phyloP scores from a whole-genome alignment of 2,329 filamentous ascomycete species.

The Aspergillus fructus region DNA sequence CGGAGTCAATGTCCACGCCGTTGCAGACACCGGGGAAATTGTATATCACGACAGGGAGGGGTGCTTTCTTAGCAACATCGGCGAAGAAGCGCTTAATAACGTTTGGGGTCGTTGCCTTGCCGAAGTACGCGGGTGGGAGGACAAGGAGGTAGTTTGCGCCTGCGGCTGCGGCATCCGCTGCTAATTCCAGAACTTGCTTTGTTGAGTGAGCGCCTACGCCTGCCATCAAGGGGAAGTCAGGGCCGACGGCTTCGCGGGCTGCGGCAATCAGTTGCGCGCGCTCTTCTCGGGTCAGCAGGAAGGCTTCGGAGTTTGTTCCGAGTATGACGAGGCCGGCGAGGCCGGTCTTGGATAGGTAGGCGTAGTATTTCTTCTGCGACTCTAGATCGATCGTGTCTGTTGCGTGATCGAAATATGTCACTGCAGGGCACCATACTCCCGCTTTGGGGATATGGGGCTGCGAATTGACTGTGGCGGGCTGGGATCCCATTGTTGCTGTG shows the following conservation, averaged over 20 bases:
- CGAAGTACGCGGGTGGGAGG: conserved; percentile 65
- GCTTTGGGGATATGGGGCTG: conserved; percentile 24
- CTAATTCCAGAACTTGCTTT: conserved; percentile 60
- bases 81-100: conserved; percentile 62
- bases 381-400: conserved; percentile 51
- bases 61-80: conserved; percentile 53
- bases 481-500: conserved; percentile 15
- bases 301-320: conserved; percentile 58
- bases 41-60: conserved; percentile 63
- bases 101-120: conserved; percentile 58
- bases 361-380: conserved; percentile 52
- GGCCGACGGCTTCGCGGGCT: conserved; percentile 55
- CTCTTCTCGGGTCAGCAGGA: conserved; percentile 60
- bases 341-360: conserved; percentile 52
- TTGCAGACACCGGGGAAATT: conserved; percentile 70
- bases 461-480: conserved; percentile 6
- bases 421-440: conserved; percentile 54
- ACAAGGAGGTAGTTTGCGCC: conserved; percentile 63
- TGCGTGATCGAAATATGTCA: conserved; percentile 55
- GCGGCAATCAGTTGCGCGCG: conserved; percentile 56
- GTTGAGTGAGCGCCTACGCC: conserved; percentile 66
- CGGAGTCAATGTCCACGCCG: conserved; percentile 67
- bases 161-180: conserved; percentile 58
- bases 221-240: conserved; percentile 59
- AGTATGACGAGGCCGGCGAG: conserved; percentile 55